Conservation (phyloP, 2,329 filamentous ascomycete species). For the Fusarium multiceps region DNA sequence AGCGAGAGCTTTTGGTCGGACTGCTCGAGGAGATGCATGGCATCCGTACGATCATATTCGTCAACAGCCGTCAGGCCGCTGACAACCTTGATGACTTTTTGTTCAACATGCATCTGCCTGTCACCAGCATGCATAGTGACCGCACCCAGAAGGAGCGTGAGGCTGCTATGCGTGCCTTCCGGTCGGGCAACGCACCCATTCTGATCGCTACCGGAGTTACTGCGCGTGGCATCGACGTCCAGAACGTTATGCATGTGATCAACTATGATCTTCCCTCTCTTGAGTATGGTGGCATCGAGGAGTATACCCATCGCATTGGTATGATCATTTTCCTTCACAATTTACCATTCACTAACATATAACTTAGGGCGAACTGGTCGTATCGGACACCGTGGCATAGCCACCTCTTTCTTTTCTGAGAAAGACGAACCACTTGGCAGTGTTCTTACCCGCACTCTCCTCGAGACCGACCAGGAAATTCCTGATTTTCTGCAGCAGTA, state of each 20-base stretch:
- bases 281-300: slow-evolving; percentile 86
- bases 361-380: slow-evolving; percentile 84
- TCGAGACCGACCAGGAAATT: slow-evolving; percentile 81
- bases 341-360: slow-evolving; percentile 9
- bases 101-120: slow-evolving; percentile 82
- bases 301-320: slow-evolving; percentile 96
- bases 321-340: slow-evolving; percentile 49
- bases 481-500: slow-evolving; percentile 82
- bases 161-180: slow-evolving; percentile 89
- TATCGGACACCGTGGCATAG: slow-evolving; percentile 87
- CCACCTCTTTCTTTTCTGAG: slow-evolving; percentile 90
- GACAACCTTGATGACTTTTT: slow-evolving; percentile 90
- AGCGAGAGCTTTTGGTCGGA: slow-evolving; percentile 77
- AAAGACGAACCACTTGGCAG: slow-evolving; percentile 77
- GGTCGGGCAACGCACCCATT: slow-evolving; percentile 78
- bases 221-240: slow-evolving; percentile 89
- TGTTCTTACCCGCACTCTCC: slow-evolving; percentile 80
- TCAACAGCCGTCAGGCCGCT: slow-evolving; percentile 81
- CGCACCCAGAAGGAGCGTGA: slow-evolving; percentile 93
- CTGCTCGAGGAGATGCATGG: slow-evolving; percentile 77
- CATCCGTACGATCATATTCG: slow-evolving; percentile 87
- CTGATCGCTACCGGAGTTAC: slow-evolving; percentile 88
- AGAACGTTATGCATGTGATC: slow-evolving; percentile 89
- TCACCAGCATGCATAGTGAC: slow-evolving; percentile 81
- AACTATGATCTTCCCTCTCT: slow-evolving; percentile 87